Evolutionary conservation across 176 grass and related monocot genomes (phyloP).

Genomic region (Carex kokanica): DNA sequence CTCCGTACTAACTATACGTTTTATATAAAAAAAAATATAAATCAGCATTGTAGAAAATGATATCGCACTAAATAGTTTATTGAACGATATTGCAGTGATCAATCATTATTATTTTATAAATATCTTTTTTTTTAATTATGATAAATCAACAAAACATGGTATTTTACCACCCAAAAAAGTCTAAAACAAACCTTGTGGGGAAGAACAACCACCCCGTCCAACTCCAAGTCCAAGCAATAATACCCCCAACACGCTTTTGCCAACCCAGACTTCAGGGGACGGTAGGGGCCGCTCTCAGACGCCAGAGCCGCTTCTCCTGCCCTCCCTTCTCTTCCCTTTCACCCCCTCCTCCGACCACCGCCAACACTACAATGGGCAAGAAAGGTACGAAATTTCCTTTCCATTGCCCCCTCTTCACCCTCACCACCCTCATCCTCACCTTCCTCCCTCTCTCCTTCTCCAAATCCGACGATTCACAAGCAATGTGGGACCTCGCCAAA

Average conservation of each 20-base stretch:
- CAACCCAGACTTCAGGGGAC: conserved; percentile 15
- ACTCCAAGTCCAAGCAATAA: conserved; percentile 12
- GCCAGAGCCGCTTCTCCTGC: neutral
- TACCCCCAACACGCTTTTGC: conserved; percentile 27
- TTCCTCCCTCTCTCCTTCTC: conserved; percentile 5
- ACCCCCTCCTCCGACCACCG: conserved; percentile 7
- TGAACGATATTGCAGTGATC: neutral
- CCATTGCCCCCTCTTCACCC: conserved; percentile 12
- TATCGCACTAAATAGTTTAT: neutral
- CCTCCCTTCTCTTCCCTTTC: neutral
- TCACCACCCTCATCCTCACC: neutral
- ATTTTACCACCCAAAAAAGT: neutral
- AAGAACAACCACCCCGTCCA: neutral
- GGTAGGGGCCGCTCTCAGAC: conserved; percentile 4
- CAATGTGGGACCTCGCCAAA: conserved; percentile 51
- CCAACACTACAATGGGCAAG: conserved; percentile 48
- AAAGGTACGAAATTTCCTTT: conserved; percentile 7
- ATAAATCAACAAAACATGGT: neutral
- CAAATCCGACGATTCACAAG: conserved; percentile 39
- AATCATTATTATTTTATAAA: neutral
- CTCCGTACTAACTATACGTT: neutral
- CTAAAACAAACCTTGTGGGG: no score
- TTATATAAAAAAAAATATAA: neutral
- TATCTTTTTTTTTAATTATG: neutral
- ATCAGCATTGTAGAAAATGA: neutral